Conservation (phyloP, 78 protist genomes). For the Dictyostelium brefeldianum region DNA sequence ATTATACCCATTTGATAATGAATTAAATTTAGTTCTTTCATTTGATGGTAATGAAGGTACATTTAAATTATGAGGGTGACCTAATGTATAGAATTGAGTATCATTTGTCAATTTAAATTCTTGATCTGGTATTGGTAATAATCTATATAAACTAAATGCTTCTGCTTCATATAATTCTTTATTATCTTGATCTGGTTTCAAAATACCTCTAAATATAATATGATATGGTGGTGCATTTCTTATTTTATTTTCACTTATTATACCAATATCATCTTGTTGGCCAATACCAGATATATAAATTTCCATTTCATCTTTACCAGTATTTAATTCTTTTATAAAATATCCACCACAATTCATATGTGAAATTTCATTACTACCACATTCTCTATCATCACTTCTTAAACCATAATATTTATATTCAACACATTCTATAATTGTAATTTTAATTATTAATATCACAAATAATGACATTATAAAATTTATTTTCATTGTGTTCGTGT, state of each 20-base stretch:
- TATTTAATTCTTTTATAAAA: background rate
- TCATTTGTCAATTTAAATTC: background rate
- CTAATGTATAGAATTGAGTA: background rate
- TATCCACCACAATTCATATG: conserved; percentile 25
- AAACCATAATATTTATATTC: background rate
- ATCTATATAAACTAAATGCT: background rate
- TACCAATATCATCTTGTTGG: background rate
- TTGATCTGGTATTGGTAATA: background rate
- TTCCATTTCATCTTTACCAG: background rate
- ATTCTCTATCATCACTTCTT: background rate
- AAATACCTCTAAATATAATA: background rate
- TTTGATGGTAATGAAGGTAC: background rate
- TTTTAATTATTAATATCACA: background rate
- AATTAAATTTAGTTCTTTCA: background rate
- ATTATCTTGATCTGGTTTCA: background rate
- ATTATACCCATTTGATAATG: background rate
- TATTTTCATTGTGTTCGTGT: background rate
- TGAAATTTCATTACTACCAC: background rate
- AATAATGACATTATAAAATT: background rate
- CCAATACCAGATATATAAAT: background rate
- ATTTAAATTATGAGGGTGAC: background rate
- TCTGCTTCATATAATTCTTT: background rate
- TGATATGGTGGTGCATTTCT: conserved; percentile 6
- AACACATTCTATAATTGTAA: background rate
- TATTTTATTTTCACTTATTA: background rate